Percentiles rank a stretch among this genome's conserved stretches.
Conservation (phyloP, 2,329 filamentous ascomycete genomes). For the Cytospora mali region DNA sequence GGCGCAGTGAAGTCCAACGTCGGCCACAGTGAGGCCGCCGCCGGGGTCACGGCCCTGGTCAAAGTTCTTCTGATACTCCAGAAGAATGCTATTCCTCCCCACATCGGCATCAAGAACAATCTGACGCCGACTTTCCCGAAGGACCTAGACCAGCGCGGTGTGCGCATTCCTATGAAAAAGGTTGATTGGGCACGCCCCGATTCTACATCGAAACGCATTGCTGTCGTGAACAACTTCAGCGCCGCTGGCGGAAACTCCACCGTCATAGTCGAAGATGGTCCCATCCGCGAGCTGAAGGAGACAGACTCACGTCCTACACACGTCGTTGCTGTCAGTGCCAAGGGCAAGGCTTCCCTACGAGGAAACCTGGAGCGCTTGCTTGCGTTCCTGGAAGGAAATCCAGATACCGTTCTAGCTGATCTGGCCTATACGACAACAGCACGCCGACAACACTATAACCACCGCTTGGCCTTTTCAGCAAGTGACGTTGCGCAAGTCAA, state of each 20-base stretch:
- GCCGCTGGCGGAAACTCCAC: constrained; percentile 15
- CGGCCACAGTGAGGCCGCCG: constrained; percentile 51
- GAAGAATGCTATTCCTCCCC: constrained; percentile 51
- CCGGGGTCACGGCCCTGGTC: constrained; percentile 46
- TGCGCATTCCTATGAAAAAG: not conserved
- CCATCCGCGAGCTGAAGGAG: too few relatives aligned
- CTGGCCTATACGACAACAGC: too few relatives aligned
- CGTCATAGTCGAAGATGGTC: not conserved
- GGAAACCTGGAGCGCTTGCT: not conserved
- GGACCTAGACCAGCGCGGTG: not conserved
- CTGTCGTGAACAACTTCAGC: constrained; percentile 15
- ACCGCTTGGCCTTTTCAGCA: too few relatives aligned
- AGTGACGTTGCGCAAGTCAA: too few relatives aligned
- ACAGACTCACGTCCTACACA: constrained; percentile 1
- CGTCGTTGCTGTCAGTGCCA: not conserved
- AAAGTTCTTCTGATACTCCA: constrained; percentile 54
- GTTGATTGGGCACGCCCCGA: not conserved
- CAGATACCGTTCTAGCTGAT: too few relatives aligned
- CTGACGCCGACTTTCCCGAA: constrained; percentile 8
- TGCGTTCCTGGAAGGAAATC: not conserved
- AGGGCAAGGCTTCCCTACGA: not conserved
- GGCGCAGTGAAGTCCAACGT: constrained; percentile 48
- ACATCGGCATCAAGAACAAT: constrained; percentile 49
- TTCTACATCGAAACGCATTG: not conserved
- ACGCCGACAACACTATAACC: too few relatives aligned